Percentiles rank a stretch among this genome's conserved stretches.
Evolutionary conservation across 2,329 filamentous ascomycete species (phyloP).

Genomic region (Acephala macrosclerotiorum): DNA sequence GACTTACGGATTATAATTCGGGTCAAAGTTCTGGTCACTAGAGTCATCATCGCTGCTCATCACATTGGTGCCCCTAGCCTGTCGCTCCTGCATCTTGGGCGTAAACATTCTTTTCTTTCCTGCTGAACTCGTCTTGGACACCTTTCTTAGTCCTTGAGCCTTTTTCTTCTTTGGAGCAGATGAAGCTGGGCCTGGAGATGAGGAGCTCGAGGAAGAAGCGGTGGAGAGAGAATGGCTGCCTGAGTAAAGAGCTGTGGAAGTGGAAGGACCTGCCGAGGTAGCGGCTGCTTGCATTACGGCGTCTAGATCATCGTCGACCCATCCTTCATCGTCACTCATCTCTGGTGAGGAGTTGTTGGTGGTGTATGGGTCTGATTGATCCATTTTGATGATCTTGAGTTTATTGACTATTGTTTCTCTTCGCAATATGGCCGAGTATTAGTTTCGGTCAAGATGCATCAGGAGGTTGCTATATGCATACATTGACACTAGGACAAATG

Average conservation of each 20-base stretch:
- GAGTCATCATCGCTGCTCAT: slow-evolving; percentile 4
- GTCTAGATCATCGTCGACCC: slow-evolving; percentile 6
- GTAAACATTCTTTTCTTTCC: slow-evolving; percentile 2
- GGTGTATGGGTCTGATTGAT: not conserved
- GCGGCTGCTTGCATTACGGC: not conserved
- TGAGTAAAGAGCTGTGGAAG: not conserved
- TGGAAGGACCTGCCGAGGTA: not conserved
- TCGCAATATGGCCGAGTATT: not conserved
- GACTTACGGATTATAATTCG: slow-evolving; percentile 4
- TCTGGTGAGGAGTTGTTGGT: slow-evolving; percentile 1
- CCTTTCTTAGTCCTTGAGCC: not conserved
- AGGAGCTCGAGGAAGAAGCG: not conserved
- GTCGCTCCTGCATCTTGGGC: slow-evolving; percentile 5
- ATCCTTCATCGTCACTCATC: not conserved
- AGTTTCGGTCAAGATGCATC: not conserved
- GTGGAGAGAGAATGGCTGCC: slow-evolving; percentile 1
- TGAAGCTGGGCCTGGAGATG: not conserved
- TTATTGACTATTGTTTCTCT: not conserved
- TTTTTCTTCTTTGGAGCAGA: not conserved
- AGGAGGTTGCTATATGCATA: not conserved
- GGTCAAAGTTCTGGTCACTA: not conserved
- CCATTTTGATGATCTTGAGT: not conserved
- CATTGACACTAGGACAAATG: not conserved
- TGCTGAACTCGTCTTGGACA: not conserved
- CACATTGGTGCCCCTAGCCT: not conserved